Conservation (phyloP, 1,284 basidiomycete genomes). For the Pisolithus thermaeus region DNA sequence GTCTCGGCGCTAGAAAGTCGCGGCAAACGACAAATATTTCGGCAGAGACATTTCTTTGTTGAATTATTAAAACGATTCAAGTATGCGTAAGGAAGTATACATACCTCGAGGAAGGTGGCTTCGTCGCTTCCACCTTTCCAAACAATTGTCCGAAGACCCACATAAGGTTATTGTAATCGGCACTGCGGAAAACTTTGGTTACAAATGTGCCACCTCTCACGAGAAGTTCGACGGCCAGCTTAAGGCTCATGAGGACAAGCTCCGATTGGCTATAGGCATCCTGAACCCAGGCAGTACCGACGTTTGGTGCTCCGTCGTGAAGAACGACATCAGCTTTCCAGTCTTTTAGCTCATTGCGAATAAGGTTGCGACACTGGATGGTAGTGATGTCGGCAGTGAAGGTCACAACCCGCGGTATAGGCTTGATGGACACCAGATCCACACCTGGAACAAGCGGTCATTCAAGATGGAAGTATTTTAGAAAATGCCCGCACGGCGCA, state of each 20-base stretch:
- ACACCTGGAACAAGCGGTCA: slow-evolving; percentile 54
- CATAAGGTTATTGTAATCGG: slow-evolving; percentile 97
- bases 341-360: slow-evolving; percentile 90
- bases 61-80: not conserved
- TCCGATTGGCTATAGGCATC: slow-evolving; percentile 98
- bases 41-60: slow-evolving; percentile 89
- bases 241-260: slow-evolving; percentile 93
- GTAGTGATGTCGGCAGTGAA: slow-evolving; percentile 97
- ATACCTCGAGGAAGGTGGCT: slow-evolving; percentile 94
- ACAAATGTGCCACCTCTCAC: slow-evolving; percentile 93
- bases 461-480: slow-evolving; percentile 4
- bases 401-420: slow-evolving; percentile 90
- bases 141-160: slow-evolving; percentile 99
- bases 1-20: slow-evolving; percentile 91
- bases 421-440: slow-evolving; percentile 94
- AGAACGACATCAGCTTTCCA: slow-evolving; percentile 99
- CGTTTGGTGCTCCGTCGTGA: slow-evolving; percentile 99
- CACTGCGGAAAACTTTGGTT: slow-evolving; percentile 98
- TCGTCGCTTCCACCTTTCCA: slow-evolving; percentile 95
- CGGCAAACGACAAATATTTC: slow-evolving; percentile 99
- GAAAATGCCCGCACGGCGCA: slow-evolving; percentile 31
- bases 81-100: slow-evolving; percentile 15
- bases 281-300: slow-evolving; percentile 99
- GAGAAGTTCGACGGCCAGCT: slow-evolving; percentile 95
- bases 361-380: slow-evolving; percentile 80